Conservation (phyloP, 2,329 filamentous ascomycete species). For the Aspergillus sp. region DNA sequence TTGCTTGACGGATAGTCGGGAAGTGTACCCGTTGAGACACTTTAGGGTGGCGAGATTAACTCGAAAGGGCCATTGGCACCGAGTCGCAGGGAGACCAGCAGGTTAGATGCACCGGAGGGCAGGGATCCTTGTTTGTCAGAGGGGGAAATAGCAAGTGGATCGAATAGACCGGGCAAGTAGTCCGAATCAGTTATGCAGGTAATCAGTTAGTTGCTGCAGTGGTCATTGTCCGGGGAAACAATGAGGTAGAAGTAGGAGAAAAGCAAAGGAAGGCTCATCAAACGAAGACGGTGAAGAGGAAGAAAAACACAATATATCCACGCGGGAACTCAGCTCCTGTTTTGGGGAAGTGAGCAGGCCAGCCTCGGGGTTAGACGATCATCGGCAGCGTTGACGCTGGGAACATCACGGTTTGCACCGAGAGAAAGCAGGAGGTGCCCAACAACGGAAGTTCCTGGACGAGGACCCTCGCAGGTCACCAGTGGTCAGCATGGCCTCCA, state of each 20-base stretch:
- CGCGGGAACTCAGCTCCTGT: neutral
- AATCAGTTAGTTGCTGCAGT: constrained; percentile 3
- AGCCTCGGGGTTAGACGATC: neutral
- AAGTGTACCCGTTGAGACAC: constrained; percentile 16
- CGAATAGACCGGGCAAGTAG: neutral
- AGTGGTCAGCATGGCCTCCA: neutral
- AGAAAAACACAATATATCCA: constrained; percentile 8
- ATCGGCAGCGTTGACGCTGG: constrained; percentile 3
- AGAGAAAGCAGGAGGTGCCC: neutral
- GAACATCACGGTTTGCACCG: neutral
- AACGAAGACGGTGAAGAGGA: neutral
- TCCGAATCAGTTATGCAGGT: constrained; percentile 1
- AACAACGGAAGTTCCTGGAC: constrained; percentile 3
- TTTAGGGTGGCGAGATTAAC: constrained; percentile 10
- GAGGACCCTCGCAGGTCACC: neutral
- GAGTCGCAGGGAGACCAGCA: constrained; percentile 7
- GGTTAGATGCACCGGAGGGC: constrained; percentile 6
- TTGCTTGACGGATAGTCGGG: neutral
- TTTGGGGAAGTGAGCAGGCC: neutral
- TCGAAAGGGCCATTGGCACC: constrained; percentile 12
- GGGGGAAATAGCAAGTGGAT: neutral
- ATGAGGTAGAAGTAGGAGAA: neutral
- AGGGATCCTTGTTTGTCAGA: constrained; percentile 9
- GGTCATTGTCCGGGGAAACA: constrained; percentile 1
- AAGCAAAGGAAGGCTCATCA: neutral